Evolutionary conservation across 768 basidiomycete species (phyloP), one percentile per base, ranked within the genome.

Genomic region (Russula sp.): DNA sequence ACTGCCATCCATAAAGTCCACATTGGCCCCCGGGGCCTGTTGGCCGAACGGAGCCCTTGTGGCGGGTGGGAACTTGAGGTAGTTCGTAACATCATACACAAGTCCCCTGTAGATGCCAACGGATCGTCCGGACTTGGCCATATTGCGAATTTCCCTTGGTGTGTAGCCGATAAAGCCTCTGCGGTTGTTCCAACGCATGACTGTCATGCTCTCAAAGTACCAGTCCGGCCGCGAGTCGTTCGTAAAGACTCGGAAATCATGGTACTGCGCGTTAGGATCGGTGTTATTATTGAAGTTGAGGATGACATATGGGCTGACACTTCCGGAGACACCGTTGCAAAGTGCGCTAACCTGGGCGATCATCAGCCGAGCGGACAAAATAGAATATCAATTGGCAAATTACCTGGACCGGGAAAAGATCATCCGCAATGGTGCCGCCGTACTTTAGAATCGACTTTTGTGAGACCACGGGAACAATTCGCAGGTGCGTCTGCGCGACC

Each of bases 161-260:
- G 90, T 90, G 71, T 84, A 88, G 0, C 94, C 96, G 55, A 96
- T 71, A 72, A 95, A 98, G 0, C 97, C 97, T 45, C 86, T 82
- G 44, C 96, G 89, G 68, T 84, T 85, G 57, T 84, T 87, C 79
- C 88, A 97, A 7, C 97, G 89, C 88, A 99, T 88, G 71, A 83
- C 73, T 3, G 91, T 89, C 97, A 99, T 98, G 63, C 79, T 80
- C 76, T 98, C 89, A 67, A 90, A 94, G 74, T 98, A 99, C 97
- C 97, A 99, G 71, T 99, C 97, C 0, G 97, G 96, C 9, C 97
- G 84, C 0, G 89, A 88, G 70, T 98, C 96, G 63, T 86, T 89
- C 40, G 87, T 88, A 71, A 80, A 86, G 0, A 87, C 87, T 18
- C 96, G 89, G 84, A 99, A 99, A 72, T 99, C 96, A 73, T 98